Conservation (phyloP, 1,284 basidiomycete genomes). For the Volvariella surrecta region DNA sequence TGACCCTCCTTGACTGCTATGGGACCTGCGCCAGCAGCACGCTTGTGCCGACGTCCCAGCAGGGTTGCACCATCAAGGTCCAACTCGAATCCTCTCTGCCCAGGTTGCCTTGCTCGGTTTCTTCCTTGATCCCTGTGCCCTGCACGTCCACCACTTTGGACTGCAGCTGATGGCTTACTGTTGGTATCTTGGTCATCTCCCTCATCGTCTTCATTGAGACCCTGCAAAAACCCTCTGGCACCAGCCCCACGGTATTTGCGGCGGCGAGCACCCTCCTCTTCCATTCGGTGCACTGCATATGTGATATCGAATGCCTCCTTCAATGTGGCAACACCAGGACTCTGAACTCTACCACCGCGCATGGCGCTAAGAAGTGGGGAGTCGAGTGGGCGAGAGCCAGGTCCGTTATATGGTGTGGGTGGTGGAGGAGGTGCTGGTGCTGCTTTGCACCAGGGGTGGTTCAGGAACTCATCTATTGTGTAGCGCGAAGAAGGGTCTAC, state of each 20-base stretch:
- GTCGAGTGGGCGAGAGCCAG: constrained; percentile 58
- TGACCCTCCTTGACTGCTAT: constrained; percentile 8
- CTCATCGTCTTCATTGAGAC: constrained; percentile 72
- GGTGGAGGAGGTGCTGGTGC: constrained; percentile 51
- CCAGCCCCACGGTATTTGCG: constrained; percentile 76
- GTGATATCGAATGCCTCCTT: constrained; percentile 99
- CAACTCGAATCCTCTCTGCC: constrained; percentile 59
- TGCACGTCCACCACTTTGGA: constrained; percentile 56
- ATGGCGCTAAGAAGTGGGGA: constrained; percentile 84
- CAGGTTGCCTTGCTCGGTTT: constrained; percentile 10
- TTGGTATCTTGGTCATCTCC: constrained; percentile 35
- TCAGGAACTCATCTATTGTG: constrained; percentile 97
- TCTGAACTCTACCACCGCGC: constrained; percentile 61
- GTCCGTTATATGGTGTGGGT: constrained; percentile 40
- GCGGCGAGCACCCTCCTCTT: constrained; percentile 89
- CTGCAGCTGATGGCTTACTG: constrained; percentile 8
- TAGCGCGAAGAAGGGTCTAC: constrained; percentile 94
- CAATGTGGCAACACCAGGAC: constrained; percentile 85
- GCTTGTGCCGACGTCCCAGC: constrained; percentile 62
- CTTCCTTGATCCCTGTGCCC: constrained; percentile 60
- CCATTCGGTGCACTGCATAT: constrained; percentile 98
- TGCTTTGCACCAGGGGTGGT: constrained; percentile 91
- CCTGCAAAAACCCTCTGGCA: constrained; percentile 73
- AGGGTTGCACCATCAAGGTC: constrained; percentile 81
- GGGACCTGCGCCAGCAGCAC: constrained; percentile 17